Evolutionary conservation across 306 rosid species (phyloP), one percentile per base, ranked within the genome.

Genomic region (Gleditsia sinensis): DNA sequence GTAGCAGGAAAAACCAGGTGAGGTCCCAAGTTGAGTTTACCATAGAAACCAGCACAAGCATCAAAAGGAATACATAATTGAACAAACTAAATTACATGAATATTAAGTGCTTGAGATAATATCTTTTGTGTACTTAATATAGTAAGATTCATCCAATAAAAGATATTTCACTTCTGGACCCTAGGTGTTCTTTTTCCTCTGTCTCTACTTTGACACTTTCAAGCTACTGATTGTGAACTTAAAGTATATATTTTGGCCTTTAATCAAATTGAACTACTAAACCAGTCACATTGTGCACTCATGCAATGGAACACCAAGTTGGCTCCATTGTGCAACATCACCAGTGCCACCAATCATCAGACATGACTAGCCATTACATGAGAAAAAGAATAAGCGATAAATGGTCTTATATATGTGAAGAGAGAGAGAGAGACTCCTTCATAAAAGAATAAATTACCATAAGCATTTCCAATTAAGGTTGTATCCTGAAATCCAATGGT

Each of bases 401-500:
- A 48, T 10, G 34, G 21, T 21, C 46, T 34, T 37, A 56, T 13
- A 14, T 7, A 23, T 53, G 6, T 50, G 58, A 4, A 19, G 7
- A 32, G 21, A 34, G 40, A 17, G 71, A 9, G 43, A 11, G 43
- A 12, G 13, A 23, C 25, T 57, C 40, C 16, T 30, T 28, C 55
- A 24, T 9, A 30, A 16, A 45, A 16, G 67, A 78, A 74, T 11
- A 73, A 56, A 77, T 53, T 85, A 92, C 97, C 96, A 69, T 92
- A 92, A 63, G 97, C 97, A 80, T 92, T 86, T 84, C 97, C 97
- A 30, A 92, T 92, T 37, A 87, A 28, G 61, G 85, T 92, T 2
- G 93, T 92, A 80, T 89, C 96, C 65, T n/a, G 93, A 80, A 92
- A 92, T 56, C 96, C 97, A 57, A 92, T 51, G 46, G 97, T 92